phyloP scores from a whole-genome alignment of 805 yeast genomes.

The Starmerella apis region DNA sequence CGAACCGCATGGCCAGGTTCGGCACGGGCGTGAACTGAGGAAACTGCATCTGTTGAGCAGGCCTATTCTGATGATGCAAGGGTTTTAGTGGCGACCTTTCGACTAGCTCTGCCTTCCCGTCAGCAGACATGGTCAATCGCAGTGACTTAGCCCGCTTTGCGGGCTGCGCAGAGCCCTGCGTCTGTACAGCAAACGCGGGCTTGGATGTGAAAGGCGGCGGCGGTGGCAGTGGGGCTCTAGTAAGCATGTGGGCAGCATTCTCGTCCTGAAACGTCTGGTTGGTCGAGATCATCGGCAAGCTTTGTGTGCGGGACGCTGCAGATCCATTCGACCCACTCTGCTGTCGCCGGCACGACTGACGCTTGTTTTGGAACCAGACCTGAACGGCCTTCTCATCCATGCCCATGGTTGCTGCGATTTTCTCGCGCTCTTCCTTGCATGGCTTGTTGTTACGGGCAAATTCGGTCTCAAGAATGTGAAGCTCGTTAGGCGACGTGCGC shows the following conservation, averaged over 20 bases:
- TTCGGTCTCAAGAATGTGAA: slow-evolving; percentile 69
- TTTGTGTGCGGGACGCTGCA: slow-evolving; percentile 16
- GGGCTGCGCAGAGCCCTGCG: slow-evolving; percentile 5
- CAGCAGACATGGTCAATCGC: slow-evolving; percentile 32
- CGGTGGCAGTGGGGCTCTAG: neutral
- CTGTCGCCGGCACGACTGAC: slow-evolving; percentile 54
- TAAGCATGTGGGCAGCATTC: slow-evolving; percentile 3
- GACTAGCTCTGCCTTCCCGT: slow-evolving; percentile 35
- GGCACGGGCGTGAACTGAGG: slow-evolving; percentile 10
- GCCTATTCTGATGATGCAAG: slow-evolving; percentile 10
- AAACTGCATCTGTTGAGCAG: slow-evolving; percentile 1
- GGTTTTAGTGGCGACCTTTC: slow-evolving; percentile 26
- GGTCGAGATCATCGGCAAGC: slow-evolving; percentile 11
- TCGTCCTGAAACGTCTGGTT: slow-evolving; percentile 15
- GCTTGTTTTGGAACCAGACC: slow-evolving; percentile 94
- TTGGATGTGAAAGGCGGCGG: neutral
- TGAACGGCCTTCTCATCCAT: slow-evolving; percentile 98
- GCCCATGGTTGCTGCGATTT: slow-evolving; percentile 67
- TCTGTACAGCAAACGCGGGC: slow-evolving; percentile 3
- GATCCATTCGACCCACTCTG: slow-evolving; percentile 8
- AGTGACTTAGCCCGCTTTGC: slow-evolving; percentile 22
- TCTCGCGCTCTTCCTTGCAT: slow-evolving; percentile 58
- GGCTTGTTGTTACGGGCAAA: slow-evolving; percentile 74
- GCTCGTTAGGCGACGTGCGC: slow-evolving; percentile 83
- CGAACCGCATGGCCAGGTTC: slow-evolving; percentile 14